These are phyloP conservation scores for Ceratobasidium sp. DNA, from an alignment of 1,284 basidiomycete species.

Conservation along the genomic window DNA sequence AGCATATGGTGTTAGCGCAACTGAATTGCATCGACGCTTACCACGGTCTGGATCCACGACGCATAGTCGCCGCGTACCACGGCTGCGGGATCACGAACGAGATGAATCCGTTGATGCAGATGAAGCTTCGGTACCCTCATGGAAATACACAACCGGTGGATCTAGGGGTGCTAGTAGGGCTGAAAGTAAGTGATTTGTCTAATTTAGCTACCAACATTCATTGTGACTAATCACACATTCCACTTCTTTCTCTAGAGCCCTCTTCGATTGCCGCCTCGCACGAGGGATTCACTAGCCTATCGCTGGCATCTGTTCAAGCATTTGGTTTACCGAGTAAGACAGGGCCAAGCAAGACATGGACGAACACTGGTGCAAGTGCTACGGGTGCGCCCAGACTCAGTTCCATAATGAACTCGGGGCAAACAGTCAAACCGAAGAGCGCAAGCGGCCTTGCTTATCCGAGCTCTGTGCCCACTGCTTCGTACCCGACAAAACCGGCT, in stretches of 20 bases:
- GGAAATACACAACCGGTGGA: conserved; percentile 32
- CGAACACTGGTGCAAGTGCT: conserved; percentile 1
- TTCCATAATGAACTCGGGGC: conserved; percentile 11
- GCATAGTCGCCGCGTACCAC: conserved; percentile 24
- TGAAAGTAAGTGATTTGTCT: background rate
- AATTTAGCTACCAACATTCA: conserved; percentile 5
- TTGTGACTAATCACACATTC: conserved; percentile 10
- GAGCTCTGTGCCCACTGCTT: background rate
- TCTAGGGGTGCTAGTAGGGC: conserved; percentile 20
- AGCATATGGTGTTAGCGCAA: conserved; percentile 8
- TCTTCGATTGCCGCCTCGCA: conserved; percentile 17
- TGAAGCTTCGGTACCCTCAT: conserved; percentile 15
- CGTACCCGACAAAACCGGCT: conserved; percentile 3
- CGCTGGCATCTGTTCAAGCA: conserved; percentile 22
- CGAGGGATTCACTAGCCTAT: conserved; percentile 34
- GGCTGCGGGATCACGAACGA: conserved; percentile 35
- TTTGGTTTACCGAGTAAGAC: conserved; percentile 7
- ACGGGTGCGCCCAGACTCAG: conserved; percentile 3
- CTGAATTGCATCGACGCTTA: conserved; percentile 25
- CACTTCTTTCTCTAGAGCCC: background rate
- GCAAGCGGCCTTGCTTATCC: conserved; percentile 18
- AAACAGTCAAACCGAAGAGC: conserved; percentile 17
- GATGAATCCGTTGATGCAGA: conserved; percentile 20
- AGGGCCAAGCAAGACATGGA: background rate
- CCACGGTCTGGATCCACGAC: conserved; percentile 4